These are phyloP conservation scores for Diaporthe sp. DNA, from an alignment of 2,329 filamentous ascomycete genomes.

Conservation along the genomic window DNA sequence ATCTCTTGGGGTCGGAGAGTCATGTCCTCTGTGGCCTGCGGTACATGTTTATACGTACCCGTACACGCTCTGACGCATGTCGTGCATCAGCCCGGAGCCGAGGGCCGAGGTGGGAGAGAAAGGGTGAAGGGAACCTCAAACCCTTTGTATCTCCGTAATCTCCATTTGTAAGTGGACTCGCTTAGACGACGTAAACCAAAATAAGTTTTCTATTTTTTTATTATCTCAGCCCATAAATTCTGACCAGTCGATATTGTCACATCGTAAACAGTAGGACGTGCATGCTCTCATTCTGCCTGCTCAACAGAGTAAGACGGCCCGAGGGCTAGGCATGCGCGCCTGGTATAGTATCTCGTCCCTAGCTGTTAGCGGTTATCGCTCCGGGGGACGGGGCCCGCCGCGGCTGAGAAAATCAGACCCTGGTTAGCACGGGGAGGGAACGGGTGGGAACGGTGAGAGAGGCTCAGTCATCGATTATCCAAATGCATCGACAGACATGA, in stretches of 20 bases:
- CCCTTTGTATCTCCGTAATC: constrained; percentile 20
- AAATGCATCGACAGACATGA: neutral
- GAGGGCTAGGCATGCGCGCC: neutral
- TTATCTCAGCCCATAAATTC: neutral
- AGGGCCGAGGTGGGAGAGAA: constrained; percentile 21
- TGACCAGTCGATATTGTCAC: constrained; percentile 4
- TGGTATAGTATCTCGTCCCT: constrained; percentile 8
- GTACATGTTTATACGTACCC: neutral
- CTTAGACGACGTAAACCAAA: neutral
- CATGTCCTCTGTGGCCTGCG: neutral
- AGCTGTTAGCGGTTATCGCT: constrained; percentile 31
- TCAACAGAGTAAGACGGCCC: constrained; percentile 16
- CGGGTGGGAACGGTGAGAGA: neutral
- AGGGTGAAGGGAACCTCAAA: neutral
- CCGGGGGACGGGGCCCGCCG: constrained; percentile 2
- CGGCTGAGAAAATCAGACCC: constrained; percentile 20
- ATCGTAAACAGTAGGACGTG: neutral
- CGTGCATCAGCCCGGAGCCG: constrained; percentile 15
- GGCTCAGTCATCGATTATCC: neutral
- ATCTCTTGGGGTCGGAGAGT: constrained; percentile 10
- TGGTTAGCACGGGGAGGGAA: neutral
- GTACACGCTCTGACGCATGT: neutral
- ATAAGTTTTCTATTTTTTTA: neutral
- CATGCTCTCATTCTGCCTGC: constrained; percentile 8
- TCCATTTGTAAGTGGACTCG: constrained; percentile 17